phyloP scores from a whole-genome alignment of 345 rosid genomes.

The Moricandia moricandioides region DNA sequence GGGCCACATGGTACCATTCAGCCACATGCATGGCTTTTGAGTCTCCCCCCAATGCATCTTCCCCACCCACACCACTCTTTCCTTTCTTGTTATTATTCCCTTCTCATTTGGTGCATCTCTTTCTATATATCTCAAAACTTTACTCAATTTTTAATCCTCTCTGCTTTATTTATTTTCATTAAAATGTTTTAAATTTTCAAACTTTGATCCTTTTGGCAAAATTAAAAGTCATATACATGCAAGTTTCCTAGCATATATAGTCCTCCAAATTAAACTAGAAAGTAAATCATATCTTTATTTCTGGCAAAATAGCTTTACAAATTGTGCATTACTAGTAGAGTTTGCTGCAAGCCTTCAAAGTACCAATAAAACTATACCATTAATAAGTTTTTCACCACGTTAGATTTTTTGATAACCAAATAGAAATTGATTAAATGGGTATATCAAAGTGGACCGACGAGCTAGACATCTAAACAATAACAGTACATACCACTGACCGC shows the following conservation, averaged over 20 bases:
- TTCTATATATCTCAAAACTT: background rate
- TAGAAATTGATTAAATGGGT: background rate
- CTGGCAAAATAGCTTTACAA: background rate
- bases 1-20: background rate
- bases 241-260: background rate
- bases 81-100: background rate
- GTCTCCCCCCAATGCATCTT: background rate
- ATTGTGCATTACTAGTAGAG: background rate
- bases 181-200: background rate
- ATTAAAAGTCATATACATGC: background rate
- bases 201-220: background rate
- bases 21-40: constrained; percentile 11
- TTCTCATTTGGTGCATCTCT: background rate
- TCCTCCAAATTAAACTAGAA: background rate
- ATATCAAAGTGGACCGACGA: constrained; percentile 3
- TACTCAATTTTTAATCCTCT: background rate
- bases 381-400: background rate
- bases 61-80: background rate
- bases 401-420: background rate
- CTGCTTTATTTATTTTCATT: background rate
- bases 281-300: background rate
- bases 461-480: background rate
- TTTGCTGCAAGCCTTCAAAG: background rate
- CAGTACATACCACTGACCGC: background rate
- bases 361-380: background rate